phyloP scores from a whole-genome alignment of 345 rosid genomes.

The Litchi chinensis region DNA sequence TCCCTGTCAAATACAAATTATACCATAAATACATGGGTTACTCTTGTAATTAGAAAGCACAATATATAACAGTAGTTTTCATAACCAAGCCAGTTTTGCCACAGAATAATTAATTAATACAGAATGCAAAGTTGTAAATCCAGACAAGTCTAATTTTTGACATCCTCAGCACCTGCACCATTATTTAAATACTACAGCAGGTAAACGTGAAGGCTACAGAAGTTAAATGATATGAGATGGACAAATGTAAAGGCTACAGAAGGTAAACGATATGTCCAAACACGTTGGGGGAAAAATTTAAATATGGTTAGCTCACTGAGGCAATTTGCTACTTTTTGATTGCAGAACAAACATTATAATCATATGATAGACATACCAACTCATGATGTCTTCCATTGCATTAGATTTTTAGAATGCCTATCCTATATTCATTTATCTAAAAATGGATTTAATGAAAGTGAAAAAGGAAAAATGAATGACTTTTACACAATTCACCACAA shows the following conservation, averaged over 20 bases:
- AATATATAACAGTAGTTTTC: not conserved
- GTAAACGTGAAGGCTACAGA: too few relatives aligned
- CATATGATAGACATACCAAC: not conserved
- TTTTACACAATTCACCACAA: too few relatives aligned
- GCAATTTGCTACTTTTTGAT: not conserved
- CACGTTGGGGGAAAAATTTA: not conserved
- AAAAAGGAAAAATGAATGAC: not conserved
- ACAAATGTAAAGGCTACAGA: not conserved
- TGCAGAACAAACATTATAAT: not conserved
- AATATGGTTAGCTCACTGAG: not conserved
- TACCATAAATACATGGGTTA: not conserved
- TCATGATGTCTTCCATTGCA: not conserved
- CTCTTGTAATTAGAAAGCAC: not conserved
- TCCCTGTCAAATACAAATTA: slow-evolving; percentile 37
- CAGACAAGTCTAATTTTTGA: not conserved
- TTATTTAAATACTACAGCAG: not conserved
- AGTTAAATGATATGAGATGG: not conserved
- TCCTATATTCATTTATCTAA: not conserved
- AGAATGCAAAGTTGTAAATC: not conserved
- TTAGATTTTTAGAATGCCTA: not conserved
- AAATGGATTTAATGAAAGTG: not conserved
- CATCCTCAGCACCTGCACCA: not conserved
- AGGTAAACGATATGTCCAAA: not conserved
- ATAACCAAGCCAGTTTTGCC: not conserved
- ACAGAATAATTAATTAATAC: not conserved